Evolutionary conservation across 2,329 filamentous ascomycete genomes (phyloP).

Genomic region (Colletotrichum lentis): DNA sequence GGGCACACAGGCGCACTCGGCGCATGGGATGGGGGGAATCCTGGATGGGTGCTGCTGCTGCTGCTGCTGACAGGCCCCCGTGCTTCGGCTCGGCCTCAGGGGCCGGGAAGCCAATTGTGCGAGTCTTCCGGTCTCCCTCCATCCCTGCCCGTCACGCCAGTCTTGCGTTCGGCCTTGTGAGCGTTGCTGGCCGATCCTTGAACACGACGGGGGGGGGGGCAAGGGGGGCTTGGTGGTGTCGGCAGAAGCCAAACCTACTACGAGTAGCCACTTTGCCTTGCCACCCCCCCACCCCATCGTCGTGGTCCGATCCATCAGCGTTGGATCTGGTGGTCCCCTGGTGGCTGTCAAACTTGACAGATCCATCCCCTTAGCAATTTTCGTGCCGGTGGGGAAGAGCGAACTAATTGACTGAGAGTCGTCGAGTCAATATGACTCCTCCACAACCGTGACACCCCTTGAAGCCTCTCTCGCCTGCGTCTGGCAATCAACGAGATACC

Average conservation of each 20-base stretch:
- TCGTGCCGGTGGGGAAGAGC: constrained; percentile 16
- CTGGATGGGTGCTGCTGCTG: no score
- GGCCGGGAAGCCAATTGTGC: constrained; percentile 18
- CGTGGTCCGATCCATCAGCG: constrained; percentile 37
- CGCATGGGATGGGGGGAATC: no score
- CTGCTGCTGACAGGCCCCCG: constrained; percentile 15
- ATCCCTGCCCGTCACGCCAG: constrained; percentile 36
- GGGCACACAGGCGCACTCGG: no score
- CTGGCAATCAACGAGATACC: constrained; percentile 7
- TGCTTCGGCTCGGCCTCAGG: constrained; percentile 29
- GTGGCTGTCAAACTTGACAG: constrained; percentile 39
- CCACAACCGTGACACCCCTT: background rate
- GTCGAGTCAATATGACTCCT: constrained; percentile 27
- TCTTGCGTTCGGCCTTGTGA: constrained; percentile 31
- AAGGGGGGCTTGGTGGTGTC: constrained; percentile 8
- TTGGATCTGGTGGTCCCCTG: constrained; percentile 36
- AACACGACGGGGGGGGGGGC: constrained; percentile 19
- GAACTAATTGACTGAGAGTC: background rate
- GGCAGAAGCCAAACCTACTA: constrained; percentile 32
- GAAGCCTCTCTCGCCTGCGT: background rate
- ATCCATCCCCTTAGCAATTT: constrained; percentile 37
- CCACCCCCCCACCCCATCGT: constrained; percentile 30
- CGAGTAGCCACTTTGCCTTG: constrained; percentile 24
- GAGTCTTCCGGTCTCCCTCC: constrained; percentile 6
- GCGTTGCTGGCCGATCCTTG: constrained; percentile 34